Percentiles rank a stretch among this genome's conserved stretches.
Conservation (phyloP, 306 rosid genomes). For the Canavalia ensiformis region DNA sequence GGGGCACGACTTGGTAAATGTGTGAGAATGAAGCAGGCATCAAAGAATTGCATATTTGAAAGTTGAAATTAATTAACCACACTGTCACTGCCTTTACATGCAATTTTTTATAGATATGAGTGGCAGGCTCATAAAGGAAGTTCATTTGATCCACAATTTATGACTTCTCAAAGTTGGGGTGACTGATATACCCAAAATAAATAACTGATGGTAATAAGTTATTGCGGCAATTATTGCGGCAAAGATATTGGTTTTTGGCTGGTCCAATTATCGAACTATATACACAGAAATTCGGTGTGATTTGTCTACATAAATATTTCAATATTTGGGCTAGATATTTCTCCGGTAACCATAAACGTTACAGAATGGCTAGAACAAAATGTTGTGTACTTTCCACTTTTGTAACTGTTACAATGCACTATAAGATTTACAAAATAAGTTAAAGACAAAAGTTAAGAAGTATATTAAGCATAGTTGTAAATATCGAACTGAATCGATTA, state of each 20-base stretch:
- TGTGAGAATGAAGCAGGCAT: background rate
- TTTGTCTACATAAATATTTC: too few species aligned
- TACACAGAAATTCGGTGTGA: too few species aligned
- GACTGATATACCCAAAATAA: background rate
- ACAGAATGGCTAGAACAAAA: background rate
- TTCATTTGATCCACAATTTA: background rate
- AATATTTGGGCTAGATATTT: background rate
- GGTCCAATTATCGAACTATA: too few species aligned
- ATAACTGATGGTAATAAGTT: background rate
- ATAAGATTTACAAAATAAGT: background rate
- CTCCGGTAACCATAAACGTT: background rate
- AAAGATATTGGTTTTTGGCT: too few species aligned
- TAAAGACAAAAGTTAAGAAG: too few species aligned
- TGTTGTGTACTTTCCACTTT: background rate
- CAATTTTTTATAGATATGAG: background rate
- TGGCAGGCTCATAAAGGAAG: background rate
- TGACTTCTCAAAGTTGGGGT: constrained; percentile 10
- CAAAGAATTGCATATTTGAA: background rate
- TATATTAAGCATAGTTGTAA: too few species aligned
- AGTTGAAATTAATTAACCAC: background rate
- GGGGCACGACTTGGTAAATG: background rate
- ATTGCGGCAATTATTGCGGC: too few species aligned
- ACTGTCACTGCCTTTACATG: background rate
- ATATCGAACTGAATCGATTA: too few species aligned
- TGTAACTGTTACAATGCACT: background rate